Percentiles rank a stretch among this genome's conserved stretches.
Conservation (phyloP, 768 basidiomycete species). For the Crucibulum laeve region DNA sequence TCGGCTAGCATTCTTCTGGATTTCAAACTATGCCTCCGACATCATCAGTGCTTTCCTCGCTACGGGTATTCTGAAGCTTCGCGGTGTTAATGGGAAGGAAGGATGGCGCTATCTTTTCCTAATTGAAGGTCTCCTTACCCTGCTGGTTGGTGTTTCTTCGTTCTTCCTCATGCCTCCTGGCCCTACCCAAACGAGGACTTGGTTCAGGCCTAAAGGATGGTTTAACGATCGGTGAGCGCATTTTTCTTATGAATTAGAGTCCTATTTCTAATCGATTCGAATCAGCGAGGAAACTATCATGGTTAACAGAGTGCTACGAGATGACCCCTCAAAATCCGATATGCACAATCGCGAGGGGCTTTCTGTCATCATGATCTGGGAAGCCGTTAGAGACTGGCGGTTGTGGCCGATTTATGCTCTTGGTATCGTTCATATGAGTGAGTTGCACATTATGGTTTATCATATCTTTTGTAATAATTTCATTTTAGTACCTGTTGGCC, state of each 20-base stretch:
- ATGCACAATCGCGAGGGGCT: conserved; percentile 76
- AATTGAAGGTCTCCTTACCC: conserved; percentile 47
- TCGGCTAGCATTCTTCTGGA: conserved; percentile 69
- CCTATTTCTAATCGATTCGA: not conserved
- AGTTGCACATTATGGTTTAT: conserved; percentile 9
- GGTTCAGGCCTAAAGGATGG: conserved; percentile 61
- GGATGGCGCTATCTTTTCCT: conserved; percentile 62
- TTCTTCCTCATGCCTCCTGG: conserved; percentile 59
- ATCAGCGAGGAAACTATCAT: conserved; percentile 58
- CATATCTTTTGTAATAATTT: too few species aligned
- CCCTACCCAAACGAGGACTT: conserved; percentile 60
- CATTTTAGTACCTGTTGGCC: conserved; percentile 46
- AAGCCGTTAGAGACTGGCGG: conserved; percentile 52
- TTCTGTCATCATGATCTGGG: conserved; percentile 39
- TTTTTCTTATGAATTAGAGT: not conserved
- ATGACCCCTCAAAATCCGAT: conserved; percentile 61
- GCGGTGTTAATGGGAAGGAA: conserved; percentile 46
- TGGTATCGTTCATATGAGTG: conserved; percentile 51
- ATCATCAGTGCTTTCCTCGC: conserved; percentile 63
- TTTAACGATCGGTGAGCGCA: conserved; percentile 48
- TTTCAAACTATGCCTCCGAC: conserved; percentile 48
- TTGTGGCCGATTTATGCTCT: conserved; percentile 65
- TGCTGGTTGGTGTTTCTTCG: conserved; percentile 44
- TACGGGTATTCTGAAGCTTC: conserved; percentile 52
- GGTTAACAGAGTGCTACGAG: conserved; percentile 56